Conservation (phyloP, 208 protist species). For the Angomonas ambiguus region DNA sequence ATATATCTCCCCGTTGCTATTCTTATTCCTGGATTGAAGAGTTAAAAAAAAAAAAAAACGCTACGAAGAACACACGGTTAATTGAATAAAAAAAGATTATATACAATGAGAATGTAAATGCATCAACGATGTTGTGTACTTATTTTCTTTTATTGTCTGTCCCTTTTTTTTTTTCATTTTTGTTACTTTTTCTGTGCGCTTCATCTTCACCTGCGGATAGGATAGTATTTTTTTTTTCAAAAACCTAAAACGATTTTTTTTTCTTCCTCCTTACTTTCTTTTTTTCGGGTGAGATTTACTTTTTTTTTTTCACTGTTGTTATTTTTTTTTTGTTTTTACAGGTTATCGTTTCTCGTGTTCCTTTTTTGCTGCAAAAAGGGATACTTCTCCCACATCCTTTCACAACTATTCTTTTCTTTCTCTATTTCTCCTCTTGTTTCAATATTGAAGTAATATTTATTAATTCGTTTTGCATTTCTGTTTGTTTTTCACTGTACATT, state of each 20-base stretch:
- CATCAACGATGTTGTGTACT: not conserved
- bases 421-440: conserved; percentile 13
- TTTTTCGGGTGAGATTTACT: conserved; percentile 5
- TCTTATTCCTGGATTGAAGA: no score
- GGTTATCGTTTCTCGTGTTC: not conserved
- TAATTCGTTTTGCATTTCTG: conserved; percentile 7
- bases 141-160: conserved; percentile 15
- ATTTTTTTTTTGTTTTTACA: conserved; percentile 3
- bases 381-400: no score
- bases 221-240: conserved; percentile 16
- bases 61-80: not conserved
- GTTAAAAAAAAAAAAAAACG: no score
- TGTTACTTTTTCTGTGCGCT: not conserved
- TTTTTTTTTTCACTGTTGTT: not conserved
- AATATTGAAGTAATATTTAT: not conserved
- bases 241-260: conserved; percentile 3
- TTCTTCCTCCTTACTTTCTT: conserved; percentile 5
- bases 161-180: conserved; percentile 6
- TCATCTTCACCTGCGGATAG: not conserved
- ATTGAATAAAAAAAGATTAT: conserved; percentile 4
- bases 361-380: no score
- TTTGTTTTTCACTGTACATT: conserved; percentile 9
- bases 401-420: not conserved
- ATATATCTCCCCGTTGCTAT: no score
- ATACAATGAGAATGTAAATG: not conserved